These are phyloP conservation scores for Marchantia polymorpha DNA, from an alignment of 225 moss, liverwort and hornwort genomes.

Conservation along the genomic window DNA sequence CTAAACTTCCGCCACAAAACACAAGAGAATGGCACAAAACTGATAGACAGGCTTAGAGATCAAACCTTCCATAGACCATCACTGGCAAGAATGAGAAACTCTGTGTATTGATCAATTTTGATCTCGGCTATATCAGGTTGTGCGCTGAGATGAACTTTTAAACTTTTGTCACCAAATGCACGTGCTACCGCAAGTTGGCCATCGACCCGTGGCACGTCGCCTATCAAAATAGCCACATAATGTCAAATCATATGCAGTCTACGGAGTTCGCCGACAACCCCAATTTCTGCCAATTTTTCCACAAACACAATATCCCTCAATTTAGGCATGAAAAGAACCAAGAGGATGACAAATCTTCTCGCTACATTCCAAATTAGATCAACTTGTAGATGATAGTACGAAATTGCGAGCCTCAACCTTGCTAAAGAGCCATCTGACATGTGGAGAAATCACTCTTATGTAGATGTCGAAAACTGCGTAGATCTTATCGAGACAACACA, in stretches of 20 bases:
- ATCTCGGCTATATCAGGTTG: conserved; percentile 64
- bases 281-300: too few relatives aligned
- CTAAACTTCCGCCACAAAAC: neutral
- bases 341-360: too few relatives aligned
- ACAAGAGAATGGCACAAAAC: neutral
- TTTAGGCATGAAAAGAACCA: too few relatives aligned
- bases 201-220: conserved; percentile 95
- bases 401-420: too few relatives aligned
- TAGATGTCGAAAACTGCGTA: too few relatives aligned
- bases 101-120: conserved; percentile 50
- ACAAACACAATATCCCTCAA: too few relatives aligned
- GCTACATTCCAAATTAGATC: too few relatives aligned
- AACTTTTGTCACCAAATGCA: conserved; percentile 95
- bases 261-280: too few relatives aligned
- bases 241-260: neutral
- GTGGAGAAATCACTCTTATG: too few relatives aligned
- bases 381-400: too few relatives aligned
- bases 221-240: conserved; percentile 26
- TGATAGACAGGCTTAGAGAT: neutral
- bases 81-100: conserved; percentile 86
- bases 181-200: conserved; percentile 98
- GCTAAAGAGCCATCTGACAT: too few relatives aligned
- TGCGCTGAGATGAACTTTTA: conserved; percentile 87
- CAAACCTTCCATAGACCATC: conserved; percentile 96
- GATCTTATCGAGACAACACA: too few relatives aligned